Conservation (phyloP, 1,284 basidiomycete species). For the Malassezia yamatoensis region DNA sequence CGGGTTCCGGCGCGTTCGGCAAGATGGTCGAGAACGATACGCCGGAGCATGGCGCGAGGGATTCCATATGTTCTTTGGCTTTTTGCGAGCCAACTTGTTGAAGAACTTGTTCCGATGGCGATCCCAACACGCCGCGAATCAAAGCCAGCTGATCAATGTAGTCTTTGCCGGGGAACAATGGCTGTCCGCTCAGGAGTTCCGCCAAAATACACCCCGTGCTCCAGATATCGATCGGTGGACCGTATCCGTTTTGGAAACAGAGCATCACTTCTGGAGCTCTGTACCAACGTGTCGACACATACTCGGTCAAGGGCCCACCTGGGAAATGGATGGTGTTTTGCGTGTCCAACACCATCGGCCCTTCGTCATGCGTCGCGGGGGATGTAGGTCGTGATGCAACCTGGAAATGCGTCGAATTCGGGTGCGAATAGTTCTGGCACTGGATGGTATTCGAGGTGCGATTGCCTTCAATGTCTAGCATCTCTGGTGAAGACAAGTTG, state of each 20-base stretch:
- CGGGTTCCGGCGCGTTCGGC: slow-evolving; percentile 30
- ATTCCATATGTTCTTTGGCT: slow-evolving; percentile 37
- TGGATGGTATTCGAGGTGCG: background rate
- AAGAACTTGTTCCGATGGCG: slow-evolving; percentile 28
- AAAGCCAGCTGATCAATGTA: slow-evolving; percentile 46
- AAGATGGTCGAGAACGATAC: slow-evolving; percentile 30
- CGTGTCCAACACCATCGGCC: background rate
- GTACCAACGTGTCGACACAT: slow-evolving; percentile 47
- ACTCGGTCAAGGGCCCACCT: slow-evolving; percentile 44
- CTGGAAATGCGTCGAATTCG: background rate
- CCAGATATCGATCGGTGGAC: slow-evolving; percentile 46
- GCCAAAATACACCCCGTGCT: slow-evolving; percentile 46
- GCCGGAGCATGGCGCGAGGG: slow-evolving; percentile 28
- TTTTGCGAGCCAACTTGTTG: slow-evolving; percentile 39
- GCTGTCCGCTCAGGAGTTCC: slow-evolving; percentile 38
- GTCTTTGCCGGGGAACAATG: slow-evolving; percentile 45
- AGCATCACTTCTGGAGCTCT: slow-evolving; percentile 47
- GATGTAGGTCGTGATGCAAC: too few relatives aligned
- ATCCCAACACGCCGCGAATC: slow-evolving; percentile 44
- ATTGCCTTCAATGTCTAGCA: background rate
- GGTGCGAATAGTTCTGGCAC: background rate
- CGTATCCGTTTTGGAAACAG: slow-evolving; percentile 43
- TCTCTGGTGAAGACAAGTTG: background rate
- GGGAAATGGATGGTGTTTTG: slow-evolving; percentile 26
- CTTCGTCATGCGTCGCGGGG: background rate